phyloP scores from a whole-genome alignment of 176 grass and related monocot species.

The Rhynchospora breviuscula region DNA sequence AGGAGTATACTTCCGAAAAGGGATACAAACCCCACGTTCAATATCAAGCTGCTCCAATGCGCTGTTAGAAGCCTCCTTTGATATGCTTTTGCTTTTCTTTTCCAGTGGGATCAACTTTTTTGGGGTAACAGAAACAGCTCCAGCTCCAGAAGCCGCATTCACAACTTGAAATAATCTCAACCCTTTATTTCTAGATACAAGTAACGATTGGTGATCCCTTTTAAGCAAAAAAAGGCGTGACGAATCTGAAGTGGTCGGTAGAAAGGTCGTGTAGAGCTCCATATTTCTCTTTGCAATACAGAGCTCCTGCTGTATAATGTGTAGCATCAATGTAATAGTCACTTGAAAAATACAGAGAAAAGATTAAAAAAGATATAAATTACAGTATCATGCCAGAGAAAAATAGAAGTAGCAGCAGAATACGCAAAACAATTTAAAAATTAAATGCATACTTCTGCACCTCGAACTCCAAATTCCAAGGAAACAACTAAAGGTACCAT shows the following conservation, averaged over 20 bases:
- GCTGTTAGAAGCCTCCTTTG: slow-evolving; percentile 38
- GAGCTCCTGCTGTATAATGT: not conserved
- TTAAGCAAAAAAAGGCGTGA: not conserved
- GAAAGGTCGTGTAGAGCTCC: slow-evolving; percentile 61
- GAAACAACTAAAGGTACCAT: too few species aligned
- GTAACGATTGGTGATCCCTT: slow-evolving; percentile 14
- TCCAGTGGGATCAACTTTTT: slow-evolving; percentile 33
- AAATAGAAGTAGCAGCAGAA: too few species aligned
- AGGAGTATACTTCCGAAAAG: slow-evolving; percentile 82
- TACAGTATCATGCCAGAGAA: too few species aligned
- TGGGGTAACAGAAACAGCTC: slow-evolving; percentile 22
- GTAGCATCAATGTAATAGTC: too few species aligned
- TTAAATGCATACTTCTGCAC: too few species aligned
- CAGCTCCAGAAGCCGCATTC: slow-evolving; percentile 40
- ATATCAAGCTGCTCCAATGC: slow-evolving; percentile 97
- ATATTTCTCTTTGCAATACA: slow-evolving; percentile 25
- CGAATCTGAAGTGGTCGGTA: slow-evolving; percentile 30
- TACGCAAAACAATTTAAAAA: too few species aligned
- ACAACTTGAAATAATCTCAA: slow-evolving; percentile 23
- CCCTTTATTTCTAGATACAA: slow-evolving; percentile 24
- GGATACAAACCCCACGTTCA: slow-evolving; percentile 87
- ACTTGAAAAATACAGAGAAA: too few species aligned
- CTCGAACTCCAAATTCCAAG: too few species aligned
- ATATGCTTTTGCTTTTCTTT: slow-evolving; percentile 28
- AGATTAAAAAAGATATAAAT: too few species aligned